These are phyloP conservation scores for Fusarium oxysporum DNA, from an alignment of 2,329 filamentous ascomycete species.

Conservation along the genomic window DNA sequence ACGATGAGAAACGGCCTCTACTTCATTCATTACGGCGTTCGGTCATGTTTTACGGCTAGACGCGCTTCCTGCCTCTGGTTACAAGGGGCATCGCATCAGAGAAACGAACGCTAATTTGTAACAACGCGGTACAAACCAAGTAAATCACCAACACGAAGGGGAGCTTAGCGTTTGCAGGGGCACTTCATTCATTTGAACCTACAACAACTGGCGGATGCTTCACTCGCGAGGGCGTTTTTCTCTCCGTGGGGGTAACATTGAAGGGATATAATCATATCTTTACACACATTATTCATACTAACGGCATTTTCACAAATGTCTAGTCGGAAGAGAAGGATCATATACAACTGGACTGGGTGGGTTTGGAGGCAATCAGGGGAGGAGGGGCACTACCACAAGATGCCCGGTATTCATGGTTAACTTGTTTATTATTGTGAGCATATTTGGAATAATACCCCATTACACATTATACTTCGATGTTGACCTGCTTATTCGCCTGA, in stretches of 20 bases:
- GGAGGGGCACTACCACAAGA: slow-evolving; percentile 18
- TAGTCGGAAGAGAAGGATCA: slow-evolving; percentile 22
- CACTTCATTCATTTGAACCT: slow-evolving; percentile 34
- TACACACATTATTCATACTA: slow-evolving; percentile 23
- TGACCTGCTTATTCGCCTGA: neutral
- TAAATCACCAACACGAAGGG: slow-evolving; percentile 20
- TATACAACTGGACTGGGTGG: slow-evolving; percentile 26
- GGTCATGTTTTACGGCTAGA: slow-evolving; percentile 42
- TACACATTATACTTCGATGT: slow-evolving; percentile 25
- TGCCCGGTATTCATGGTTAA: slow-evolving; percentile 40
- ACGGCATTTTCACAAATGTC: slow-evolving; percentile 29
- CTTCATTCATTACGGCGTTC: slow-evolving; percentile 41
- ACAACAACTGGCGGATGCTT: slow-evolving; percentile 19
- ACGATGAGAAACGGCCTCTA: slow-evolving; percentile 43
- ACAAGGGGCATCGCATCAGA: slow-evolving; percentile 27
- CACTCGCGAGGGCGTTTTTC: slow-evolving; percentile 28
- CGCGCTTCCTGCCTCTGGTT: slow-evolving; percentile 29
- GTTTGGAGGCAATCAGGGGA: slow-evolving; percentile 15
- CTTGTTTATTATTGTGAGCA: slow-evolving; percentile 42
- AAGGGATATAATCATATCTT: slow-evolving; percentile 31
- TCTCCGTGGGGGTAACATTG: slow-evolving; percentile 17
- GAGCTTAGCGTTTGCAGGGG: slow-evolving; percentile 34
- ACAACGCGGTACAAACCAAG: slow-evolving; percentile 30
- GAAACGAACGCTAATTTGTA: slow-evolving; percentile 36
- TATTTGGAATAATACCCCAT: slow-evolving; percentile 47